Evolutionary conservation across 192 early-diverging fungal species (phyloP), one percentile per base, ranked within the genome.

Genomic region (Coemansia sp.): DNA sequence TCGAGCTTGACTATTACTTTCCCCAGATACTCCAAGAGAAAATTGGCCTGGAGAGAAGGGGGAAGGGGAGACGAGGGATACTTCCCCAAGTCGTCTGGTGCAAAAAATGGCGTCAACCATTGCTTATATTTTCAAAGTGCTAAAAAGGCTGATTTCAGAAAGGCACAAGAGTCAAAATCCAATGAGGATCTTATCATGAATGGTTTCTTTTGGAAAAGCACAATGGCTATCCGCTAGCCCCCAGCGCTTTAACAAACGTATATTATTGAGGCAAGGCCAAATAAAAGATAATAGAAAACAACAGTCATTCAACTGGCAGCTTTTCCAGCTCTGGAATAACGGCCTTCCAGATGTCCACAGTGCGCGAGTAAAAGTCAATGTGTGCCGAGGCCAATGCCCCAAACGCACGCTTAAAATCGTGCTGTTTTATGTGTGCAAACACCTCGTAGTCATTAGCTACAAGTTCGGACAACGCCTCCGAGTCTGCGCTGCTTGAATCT

Each of bases 381-480:
- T 97, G 93, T 23, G 89, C 85, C 7, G 90, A 84, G 7, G 88
- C 87, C 74, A 93, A 89, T 26, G 88, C 89, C 25, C 87, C 64
- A 64, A 95, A 74, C 21, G 86, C 85, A 23, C 87, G 83, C 70
- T 92, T 93, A 63, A 94, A 85, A 67, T 97, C 96, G 15, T 81
- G 80, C 62, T 87, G 79, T 77, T 96, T 97, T 75, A 90, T 83
- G 18, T 74, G 58, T 46, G 89, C 85, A 81, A 96, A 96, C 42
- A 94, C 83, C 45, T 93, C 88, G 61, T 90, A 89, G 71, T 98
- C 96, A 59, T 90, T 90, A 29, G 75, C 62, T 7, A 95, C 87
- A 71, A 94, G 86, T 35, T 87, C 81, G 7, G 93, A 94, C 63
- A 95, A 94, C 40, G 76, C 83, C 29, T 84, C 76, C 0, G 91